phyloP scores from a whole-genome alignment of 2,329 filamentous ascomycete species.

The Neonectria hederae region DNA sequence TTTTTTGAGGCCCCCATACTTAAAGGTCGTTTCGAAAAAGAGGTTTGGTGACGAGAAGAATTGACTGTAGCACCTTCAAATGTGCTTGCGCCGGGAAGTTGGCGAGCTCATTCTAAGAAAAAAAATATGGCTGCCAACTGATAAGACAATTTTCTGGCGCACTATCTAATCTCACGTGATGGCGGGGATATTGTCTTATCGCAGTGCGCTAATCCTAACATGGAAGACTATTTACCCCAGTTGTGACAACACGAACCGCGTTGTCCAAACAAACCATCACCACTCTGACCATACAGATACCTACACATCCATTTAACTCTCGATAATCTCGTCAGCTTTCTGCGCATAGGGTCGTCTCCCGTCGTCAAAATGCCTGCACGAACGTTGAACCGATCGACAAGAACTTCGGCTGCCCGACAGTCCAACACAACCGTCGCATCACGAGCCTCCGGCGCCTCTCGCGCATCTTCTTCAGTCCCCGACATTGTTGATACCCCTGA shows the following conservation, averaged over 20 bases:
- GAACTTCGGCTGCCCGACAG: constrained; percentile 50
- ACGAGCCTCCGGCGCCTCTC: constrained; percentile 58
- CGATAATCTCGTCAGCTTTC: constrained; percentile 11
- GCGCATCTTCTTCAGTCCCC: constrained; percentile 62
- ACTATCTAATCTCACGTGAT: constrained; percentile 50
- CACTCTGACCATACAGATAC: constrained; percentile 21
- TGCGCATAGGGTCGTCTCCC: constrained; percentile 17
- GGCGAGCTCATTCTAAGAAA: constrained; percentile 19
- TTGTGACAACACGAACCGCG: constrained; percentile 37
- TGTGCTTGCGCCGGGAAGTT: constrained; percentile 18
- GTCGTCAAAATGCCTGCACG: constrained; percentile 58
- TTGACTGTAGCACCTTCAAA: constrained; percentile 23
- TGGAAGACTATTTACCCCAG: constrained; percentile 47
- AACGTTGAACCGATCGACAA: constrained; percentile 57
- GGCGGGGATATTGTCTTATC: constrained; percentile 28
- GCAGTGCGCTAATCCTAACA: constrained; percentile 39
- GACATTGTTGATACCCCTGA: constrained; percentile 80
- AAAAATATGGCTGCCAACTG: constrained; percentile 30
- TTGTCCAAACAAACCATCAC: constrained; percentile 41
- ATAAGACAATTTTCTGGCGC: constrained; percentile 28
- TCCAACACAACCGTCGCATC: constrained; percentile 32
- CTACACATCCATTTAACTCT: constrained; percentile 6
- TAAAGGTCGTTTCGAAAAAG: background rate
- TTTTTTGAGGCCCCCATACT: constrained; percentile 45
- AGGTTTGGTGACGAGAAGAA: constrained; percentile 6